Base-by-base conservation (phyloP, 192 early-diverging fungal species). In the Helicostylum pulchrum region DNA sequence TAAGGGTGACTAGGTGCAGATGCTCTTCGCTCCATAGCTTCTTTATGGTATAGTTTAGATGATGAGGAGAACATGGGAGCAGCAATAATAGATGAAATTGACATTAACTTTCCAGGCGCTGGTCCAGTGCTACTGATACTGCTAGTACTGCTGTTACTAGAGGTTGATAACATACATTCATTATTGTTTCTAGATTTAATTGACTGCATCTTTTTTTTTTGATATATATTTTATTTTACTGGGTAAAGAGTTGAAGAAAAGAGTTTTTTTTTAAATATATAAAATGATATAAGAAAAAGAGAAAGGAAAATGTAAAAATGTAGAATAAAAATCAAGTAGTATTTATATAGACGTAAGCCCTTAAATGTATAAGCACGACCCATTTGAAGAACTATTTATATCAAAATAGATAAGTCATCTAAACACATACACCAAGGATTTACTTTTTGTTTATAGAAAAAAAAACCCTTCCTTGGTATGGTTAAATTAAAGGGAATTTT, bases 81-180 rank as follows among this genome's bases (percentile, higher is more conserved):
- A 19, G 61, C 53, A 60, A 70, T 70, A 32, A 70, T 64, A 21
- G 52, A 70, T 31, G 68, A 62, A 43, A 70, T 39, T 23, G 68
- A 62, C 68, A 70, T 70, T 20, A 53, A 45, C 50, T 70, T 70
- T 32, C 48, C 53, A 32, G 50, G 39, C 1, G 57, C n/a, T 17
- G 46, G 46, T 17, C 11, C 14, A 48, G 3, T 48, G 3, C 17
- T 14, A 19, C 15, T 4, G 12, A 48, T 48, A 15, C 46, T 42
- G 12, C 36, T 43, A 19, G 36, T 59, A 39, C 21, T 59, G 36
- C 36, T 39, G 36, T 39, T 39, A 39, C 36, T 39, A 9, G 36
- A 39, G 9, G 36, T 39, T 39, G 36, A 39, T 39, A 39, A 39
- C 36, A 39, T 39, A 39, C 36, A 39, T 39, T 39, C 36, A 23